Conservation (phyloP, 2,329 filamentous ascomycete species). For the Beauveria medogensis region DNA sequence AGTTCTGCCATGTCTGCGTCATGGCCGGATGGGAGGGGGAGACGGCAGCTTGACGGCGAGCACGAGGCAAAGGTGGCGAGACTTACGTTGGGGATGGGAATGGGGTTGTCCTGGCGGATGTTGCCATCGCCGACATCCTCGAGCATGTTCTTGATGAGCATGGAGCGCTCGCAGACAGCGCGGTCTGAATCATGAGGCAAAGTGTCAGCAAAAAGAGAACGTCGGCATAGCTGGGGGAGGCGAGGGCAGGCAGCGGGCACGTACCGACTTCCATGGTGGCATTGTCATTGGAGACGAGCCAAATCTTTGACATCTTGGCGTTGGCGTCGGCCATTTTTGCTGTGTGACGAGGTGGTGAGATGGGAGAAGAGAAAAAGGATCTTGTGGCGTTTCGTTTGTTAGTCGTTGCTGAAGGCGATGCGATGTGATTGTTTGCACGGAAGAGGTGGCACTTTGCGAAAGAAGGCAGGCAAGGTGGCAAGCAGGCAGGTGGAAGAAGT, state of each 20-base stretch:
- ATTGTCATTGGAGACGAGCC: constrained; percentile 44
- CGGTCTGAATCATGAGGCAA: constrained; percentile 49
- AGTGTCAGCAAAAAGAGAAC: constrained; percentile 8
- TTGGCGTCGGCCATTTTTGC: constrained; percentile 28
- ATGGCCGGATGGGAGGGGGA: neutral
- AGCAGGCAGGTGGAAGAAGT: neutral
- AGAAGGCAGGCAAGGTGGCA: neutral
- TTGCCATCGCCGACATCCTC: constrained; percentile 73
- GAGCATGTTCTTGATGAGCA: constrained; percentile 97
- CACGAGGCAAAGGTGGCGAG: neutral
- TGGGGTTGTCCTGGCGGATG: constrained; percentile 51
- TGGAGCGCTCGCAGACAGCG: constrained; percentile 78
- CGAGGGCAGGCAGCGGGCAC: constrained; percentile 16
- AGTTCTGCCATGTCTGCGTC: neutral
- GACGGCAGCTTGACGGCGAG: too few relatives aligned
- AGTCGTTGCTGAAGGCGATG: neutral
- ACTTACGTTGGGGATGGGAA: constrained; percentile 78
- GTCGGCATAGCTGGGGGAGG: neutral
- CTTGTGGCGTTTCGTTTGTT: neutral
- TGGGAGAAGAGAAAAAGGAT: neutral
- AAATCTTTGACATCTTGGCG: constrained; percentile 32
- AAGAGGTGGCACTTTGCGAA: neutral
- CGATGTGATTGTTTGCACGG: neutral
- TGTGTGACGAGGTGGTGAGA: neutral
- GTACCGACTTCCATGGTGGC: constrained; percentile 39